Evolutionary conservation across 208 protist species (phyloP).

Genomic region (Ichthyophonus hoferi): DNA sequence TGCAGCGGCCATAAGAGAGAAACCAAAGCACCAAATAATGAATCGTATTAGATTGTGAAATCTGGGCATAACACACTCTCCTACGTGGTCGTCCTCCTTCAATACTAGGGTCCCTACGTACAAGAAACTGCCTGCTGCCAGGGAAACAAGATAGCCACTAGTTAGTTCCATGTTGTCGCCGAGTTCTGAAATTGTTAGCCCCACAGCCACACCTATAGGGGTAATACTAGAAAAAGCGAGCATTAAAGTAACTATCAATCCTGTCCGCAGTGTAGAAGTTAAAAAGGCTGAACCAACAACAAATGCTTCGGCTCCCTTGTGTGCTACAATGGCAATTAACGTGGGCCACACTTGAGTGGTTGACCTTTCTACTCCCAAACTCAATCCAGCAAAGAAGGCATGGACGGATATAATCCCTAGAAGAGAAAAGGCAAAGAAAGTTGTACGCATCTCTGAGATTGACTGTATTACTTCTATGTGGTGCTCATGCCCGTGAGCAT

Average conservation of each 20-base stretch:
- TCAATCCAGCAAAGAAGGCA: constrained; percentile 32
- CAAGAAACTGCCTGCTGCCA: constrained; percentile 24
- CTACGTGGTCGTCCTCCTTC: not conserved
- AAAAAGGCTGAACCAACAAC: constrained; percentile 7
- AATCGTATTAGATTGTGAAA: not conserved
- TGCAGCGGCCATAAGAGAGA: constrained; percentile 19
- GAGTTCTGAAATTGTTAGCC: not conserved
- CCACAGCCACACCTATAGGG: constrained; percentile 12
- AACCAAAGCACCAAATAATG: not conserved
- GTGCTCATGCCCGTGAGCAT: not conserved
- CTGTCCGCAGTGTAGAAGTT: not conserved
- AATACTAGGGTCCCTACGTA: constrained; percentile 5
- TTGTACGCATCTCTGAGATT: not conserved
- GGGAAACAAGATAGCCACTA: not conserved
- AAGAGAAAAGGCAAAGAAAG: constrained; percentile 13
- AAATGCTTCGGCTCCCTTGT: constrained; percentile 31
- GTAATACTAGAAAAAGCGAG: constrained; percentile 3
- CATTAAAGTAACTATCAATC: not conserved
- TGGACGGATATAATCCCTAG: constrained; percentile 10
- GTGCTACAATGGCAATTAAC: constrained; percentile 29
- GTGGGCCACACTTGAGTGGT: not conserved
- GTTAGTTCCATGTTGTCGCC: not conserved
- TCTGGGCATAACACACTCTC: not conserved
- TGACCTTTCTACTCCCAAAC: not conserved
- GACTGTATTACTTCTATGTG: not conserved